These are phyloP conservation scores for Scheffersomyces illinoinensis DNA, from an alignment of 1,139 yeast genomes.

Conservation along the genomic window DNA sequence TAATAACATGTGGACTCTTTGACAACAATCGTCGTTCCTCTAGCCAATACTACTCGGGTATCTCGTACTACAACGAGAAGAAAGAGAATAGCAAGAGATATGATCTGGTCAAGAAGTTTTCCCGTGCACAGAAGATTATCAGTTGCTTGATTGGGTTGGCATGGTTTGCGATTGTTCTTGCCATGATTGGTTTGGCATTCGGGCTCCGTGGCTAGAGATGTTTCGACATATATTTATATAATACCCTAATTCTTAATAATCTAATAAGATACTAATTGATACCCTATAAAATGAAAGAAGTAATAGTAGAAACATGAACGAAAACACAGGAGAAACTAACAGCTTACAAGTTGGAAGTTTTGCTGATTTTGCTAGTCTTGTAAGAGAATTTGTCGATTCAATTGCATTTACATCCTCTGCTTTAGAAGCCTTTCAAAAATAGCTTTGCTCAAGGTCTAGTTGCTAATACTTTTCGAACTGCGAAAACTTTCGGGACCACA, in stretches of 20 bases:
- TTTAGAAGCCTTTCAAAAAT: no score
- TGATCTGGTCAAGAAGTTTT: slow-evolving; percentile 23
- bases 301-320: neutral
- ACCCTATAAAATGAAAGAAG: neutral
- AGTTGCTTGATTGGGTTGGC: slow-evolving; percentile 33
- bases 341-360: no score
- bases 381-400: no score
- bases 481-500: no score
- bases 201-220: slow-evolving; percentile 22
- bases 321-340: no score
- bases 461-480: neutral
- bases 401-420: neutral
- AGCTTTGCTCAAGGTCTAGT: neutral
- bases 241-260: neutral
- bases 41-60: slow-evolving; percentile 21
- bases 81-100: neutral
- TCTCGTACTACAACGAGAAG: slow-evolving; percentile 11
- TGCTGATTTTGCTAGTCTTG: neutral
- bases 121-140: slow-evolving; percentile 31
- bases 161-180: slow-evolving; percentile 35
- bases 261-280: neutral
- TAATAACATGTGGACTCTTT: slow-evolving; percentile 33
- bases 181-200: slow-evolving; percentile 45
- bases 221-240: neutral
- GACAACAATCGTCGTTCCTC: slow-evolving; percentile 23